Evolutionary conservation across 1,139 yeast species (phyloP).

Genomic region (Wickerhamomyces sp.): DNA sequence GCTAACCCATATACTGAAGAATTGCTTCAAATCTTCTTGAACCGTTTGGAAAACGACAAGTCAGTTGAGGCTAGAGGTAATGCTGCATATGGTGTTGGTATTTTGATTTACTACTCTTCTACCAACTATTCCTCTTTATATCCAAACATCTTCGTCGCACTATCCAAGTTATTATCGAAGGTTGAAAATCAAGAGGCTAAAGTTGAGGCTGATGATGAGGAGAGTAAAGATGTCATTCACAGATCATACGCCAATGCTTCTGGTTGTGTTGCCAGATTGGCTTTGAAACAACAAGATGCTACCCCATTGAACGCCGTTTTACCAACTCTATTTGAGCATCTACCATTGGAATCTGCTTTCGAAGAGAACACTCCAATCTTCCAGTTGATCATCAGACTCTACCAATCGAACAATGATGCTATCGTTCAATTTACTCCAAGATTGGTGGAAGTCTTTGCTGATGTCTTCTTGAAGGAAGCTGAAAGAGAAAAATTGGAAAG

Average conservation of each 20-base stretch:
- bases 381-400: conserved; percentile 67
- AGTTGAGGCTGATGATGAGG: conserved; percentile 64
- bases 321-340: conserved; percentile 67
- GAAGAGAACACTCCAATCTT: conserved; percentile 94
- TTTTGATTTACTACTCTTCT: conserved; percentile 58
- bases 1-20: conserved; percentile 65
- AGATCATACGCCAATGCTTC: conserved; percentile 91
- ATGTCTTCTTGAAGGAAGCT: conserved; percentile 67
- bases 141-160: conserved; percentile 64
- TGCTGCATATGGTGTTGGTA: conserved; percentile 94
- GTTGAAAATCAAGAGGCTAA: conserved; percentile 65
- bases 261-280: conserved; percentile 95
- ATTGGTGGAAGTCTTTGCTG: conserved; percentile 62
- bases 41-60: conserved; percentile 68
- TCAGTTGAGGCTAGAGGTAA: conserved; percentile 90
- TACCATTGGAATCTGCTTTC: conserved; percentile 84
- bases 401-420: conserved; percentile 54
- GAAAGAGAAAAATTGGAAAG: conserved; percentile 64
- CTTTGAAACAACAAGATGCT: conserved; percentile 62
- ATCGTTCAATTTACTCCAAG: conserved; percentile 57
- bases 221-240: conserved; percentile 72
- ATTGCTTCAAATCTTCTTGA: conserved; percentile 62
- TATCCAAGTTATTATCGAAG: conserved; percentile 74
- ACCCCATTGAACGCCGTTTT: conserved; percentile 80
- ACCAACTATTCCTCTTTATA: conserved; percentile 59